These are phyloP conservation scores for Trichoderma aggressivum DNA, from an alignment of 2,329 filamentous ascomycete genomes.

Conservation along the genomic window DNA sequence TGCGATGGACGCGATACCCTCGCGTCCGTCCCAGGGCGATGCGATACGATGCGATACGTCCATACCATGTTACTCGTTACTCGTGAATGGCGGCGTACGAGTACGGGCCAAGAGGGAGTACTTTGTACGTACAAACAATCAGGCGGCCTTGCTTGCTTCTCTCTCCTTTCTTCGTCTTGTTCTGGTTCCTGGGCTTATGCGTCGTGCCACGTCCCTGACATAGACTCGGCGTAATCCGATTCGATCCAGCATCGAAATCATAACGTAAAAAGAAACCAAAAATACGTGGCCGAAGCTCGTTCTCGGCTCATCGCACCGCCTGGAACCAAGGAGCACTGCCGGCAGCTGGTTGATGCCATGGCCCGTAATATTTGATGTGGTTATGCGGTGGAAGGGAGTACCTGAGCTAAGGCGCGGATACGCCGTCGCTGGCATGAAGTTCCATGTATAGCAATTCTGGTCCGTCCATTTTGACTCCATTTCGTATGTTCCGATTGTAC, in stretches of 20 bases:
- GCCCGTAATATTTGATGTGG: neutral
- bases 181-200: neutral
- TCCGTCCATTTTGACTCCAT: neutral
- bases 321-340: constrained; percentile 3
- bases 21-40: neutral
- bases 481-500: neutral
- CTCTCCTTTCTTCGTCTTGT: neutral
- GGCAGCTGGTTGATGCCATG: neutral
- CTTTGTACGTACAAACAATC: constrained; percentile 12
- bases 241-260: neutral
- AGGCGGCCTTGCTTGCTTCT: neutral
- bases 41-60: neutral
- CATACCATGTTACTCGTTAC: neutral
- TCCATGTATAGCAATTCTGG: neutral
- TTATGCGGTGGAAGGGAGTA: neutral
- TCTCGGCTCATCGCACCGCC: constrained; percentile 3
- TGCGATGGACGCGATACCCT: neutral
- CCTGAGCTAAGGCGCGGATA: neutral
- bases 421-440: neutral
- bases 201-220: constrained; percentile 3
- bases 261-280: constrained; percentile 16
- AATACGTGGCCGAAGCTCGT: neutral
- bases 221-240: constrained; percentile 14
- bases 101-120: neutral
- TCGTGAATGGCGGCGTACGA: neutral